A percentile compares a stretch with the other conserved stretches of the same genome.
phyloP scores from a whole-genome alignment of 2,329 filamentous ascomycete genomes.

The Fusarium sp. region DNA sequence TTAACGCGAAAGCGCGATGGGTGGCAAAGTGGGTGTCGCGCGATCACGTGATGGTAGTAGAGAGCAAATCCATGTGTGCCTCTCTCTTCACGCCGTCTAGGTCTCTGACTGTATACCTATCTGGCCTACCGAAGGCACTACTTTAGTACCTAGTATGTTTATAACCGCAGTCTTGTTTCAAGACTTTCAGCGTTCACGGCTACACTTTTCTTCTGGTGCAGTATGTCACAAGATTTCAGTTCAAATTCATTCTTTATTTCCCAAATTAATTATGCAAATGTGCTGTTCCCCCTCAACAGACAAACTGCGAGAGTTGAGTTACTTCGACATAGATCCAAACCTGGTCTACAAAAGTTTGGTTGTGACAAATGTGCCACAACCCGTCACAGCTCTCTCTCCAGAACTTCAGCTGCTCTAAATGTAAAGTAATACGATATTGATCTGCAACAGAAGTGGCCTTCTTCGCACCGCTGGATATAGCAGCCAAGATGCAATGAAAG shows the following conservation, averaged over 20 bases:
- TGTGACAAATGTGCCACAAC: neutral
- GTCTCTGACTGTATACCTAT: neutral
- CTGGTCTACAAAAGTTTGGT: neutral
- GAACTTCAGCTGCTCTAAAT: neutral
- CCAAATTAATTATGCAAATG: neutral
- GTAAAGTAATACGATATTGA: neutral
- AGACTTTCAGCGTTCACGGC: neutral
- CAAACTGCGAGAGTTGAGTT: neutral
- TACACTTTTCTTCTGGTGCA: neutral
- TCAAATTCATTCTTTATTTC: neutral
- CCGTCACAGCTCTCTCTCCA: neutral
- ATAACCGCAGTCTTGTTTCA: neutral
- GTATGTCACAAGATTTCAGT: neutral
- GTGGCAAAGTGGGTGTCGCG: conserved; percentile 39
- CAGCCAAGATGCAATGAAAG: conserved; percentile 38
- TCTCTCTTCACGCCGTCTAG: neutral
- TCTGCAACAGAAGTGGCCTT: neutral
- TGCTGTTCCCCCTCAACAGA: neutral
- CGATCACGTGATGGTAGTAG: conserved; percentile 42
- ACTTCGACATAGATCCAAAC: no score
- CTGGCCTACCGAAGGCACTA: neutral
- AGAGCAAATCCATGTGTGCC: neutral
- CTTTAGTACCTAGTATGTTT: neutral
- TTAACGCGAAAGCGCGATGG: conserved; percentile 33
- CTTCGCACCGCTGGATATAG: conserved; percentile 37